Evolutionary conservation across 2,329 filamentous ascomycete genomes (phyloP).

Genomic region (Venturia oleaginea): DNA sequence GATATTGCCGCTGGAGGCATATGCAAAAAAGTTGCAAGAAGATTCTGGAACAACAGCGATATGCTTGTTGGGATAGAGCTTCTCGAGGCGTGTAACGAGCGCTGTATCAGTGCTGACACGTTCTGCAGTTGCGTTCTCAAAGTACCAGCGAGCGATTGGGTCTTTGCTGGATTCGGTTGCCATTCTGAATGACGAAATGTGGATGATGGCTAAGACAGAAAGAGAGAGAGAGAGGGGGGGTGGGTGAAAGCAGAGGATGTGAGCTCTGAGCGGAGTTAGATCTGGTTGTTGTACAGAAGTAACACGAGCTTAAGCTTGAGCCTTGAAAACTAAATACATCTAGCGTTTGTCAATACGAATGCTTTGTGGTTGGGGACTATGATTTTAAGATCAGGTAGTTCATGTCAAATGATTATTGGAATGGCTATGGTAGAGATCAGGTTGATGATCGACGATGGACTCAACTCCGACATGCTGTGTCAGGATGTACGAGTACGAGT

Average conservation of each 20-base stretch:
- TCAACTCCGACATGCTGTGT: not conserved
- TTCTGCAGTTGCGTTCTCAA: not conserved
- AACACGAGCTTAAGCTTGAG: not conserved
- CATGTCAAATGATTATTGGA: not conserved
- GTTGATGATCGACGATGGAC: not conserved
- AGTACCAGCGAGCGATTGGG: not conserved
- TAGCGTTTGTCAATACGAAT: not conserved
- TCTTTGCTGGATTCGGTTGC: constrained; percentile 2
- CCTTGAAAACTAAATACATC: not conserved
- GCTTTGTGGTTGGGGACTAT: not conserved
- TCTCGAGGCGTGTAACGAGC: constrained; percentile 3
- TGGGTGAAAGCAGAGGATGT: not conserved
- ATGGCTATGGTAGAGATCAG: not conserved
- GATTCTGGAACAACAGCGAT: constrained; percentile 9
- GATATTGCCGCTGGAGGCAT: not conserved
- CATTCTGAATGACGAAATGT: not conserved
- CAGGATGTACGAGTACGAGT: not conserved
- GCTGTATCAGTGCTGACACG: constrained; percentile 11
- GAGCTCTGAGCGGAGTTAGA: not conserved
- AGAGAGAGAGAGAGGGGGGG: too few relatives aligned
- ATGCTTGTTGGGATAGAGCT: constrained; percentile 5
- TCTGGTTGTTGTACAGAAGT: not conserved
- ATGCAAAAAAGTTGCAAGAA: constrained; percentile 7
- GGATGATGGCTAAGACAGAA: not conserved
- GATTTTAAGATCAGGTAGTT: not conserved